Base-by-base conservation (phyloP, 306 rosid species). In the Cicer chorassanicum region DNA sequence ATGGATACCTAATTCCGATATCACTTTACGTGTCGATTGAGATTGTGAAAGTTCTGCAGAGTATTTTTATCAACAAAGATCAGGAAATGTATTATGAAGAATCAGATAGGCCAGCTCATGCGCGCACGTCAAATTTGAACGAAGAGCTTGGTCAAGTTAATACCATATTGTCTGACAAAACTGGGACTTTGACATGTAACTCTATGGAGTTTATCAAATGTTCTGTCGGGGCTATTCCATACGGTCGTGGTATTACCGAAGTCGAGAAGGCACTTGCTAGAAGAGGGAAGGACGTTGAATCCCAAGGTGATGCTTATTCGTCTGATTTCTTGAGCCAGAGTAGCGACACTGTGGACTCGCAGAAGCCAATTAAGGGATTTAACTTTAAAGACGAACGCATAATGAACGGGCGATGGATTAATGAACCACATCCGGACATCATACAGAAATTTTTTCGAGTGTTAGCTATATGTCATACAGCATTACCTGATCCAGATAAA, bases 151-250 rank as follows among this genome's bases (percentile, higher is more conserved):
- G 98, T 75, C 96, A 90, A 83, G 88, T 93, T 73, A 82, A 90
- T 55, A 93, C 84, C 0, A 84, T 93, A 85, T 88, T 93, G 81
- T 87, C 95, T 15, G 98, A 93, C 74, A 93, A 93, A 80, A 93
- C 98, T 1, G 98, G 98, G 54, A 93, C 98, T 59, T 80, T 93
- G 89, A 93, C 98, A 56, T 90, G 95, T 74, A 93, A 93, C 84
- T 90, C 96, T 21, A 90, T 93, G 98, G 98, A 93, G 72, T 93
- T 93, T 73, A 83, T 93, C 65, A 90, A 93, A 82, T 90, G 98
- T 81, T 90, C 93, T 40, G 79, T 93, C 65, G 94, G 87, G 0
- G 96, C 95, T 70, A 80, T 86, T 79, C 78, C 74, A 39, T 93
- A 93, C 82, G 98, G 98, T 41, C 90, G 78, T 51, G 91, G 95